These are phyloP conservation scores for Brachypodium distachyon DNA, from an alignment of 202 grass and related monocot genomes.

Conservation along the genomic window DNA sequence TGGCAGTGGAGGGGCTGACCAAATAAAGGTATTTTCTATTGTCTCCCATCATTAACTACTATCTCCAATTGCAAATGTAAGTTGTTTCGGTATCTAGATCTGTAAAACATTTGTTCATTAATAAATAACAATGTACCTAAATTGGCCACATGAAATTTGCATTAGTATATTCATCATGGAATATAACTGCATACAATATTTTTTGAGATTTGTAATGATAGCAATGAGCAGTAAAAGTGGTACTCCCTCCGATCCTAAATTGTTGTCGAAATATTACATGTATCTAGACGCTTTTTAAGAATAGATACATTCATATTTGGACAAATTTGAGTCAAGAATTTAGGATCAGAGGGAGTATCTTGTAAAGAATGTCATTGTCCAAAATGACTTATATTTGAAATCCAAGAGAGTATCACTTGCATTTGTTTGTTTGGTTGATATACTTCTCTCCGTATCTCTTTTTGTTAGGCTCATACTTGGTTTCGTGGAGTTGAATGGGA, in stretches of 20 bases:
- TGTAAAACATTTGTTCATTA: neutral
- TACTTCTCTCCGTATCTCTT: neutral
- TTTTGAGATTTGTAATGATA: neutral
- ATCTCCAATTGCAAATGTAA: neutral
- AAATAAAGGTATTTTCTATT: slow-evolving; percentile 62
- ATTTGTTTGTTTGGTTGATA: slow-evolving; percentile 12
- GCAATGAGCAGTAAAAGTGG: neutral
- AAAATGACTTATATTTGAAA: neutral
- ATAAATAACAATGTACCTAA: neutral
- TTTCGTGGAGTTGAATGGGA: slow-evolving; percentile 82
- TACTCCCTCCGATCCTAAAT: too few relatives aligned
- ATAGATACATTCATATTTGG: too few relatives aligned
- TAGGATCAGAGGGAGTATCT: too few relatives aligned
- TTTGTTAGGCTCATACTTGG: slow-evolving; percentile 86
- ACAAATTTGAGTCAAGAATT: too few relatives aligned
- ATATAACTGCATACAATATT: neutral
- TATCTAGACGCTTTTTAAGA: too few relatives aligned
- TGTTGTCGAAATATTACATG: too few relatives aligned
- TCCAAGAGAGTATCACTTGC: neutral
- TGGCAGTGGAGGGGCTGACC: slow-evolving; percentile 60
- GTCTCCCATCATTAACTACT: neutral
- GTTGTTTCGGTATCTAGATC: neutral
- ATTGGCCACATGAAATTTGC: neutral
- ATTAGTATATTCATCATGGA: neutral
- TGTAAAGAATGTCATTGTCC: neutral